phyloP scores from a whole-genome alignment of 352 stramenopile species.

The Pythium sp. region DNA sequence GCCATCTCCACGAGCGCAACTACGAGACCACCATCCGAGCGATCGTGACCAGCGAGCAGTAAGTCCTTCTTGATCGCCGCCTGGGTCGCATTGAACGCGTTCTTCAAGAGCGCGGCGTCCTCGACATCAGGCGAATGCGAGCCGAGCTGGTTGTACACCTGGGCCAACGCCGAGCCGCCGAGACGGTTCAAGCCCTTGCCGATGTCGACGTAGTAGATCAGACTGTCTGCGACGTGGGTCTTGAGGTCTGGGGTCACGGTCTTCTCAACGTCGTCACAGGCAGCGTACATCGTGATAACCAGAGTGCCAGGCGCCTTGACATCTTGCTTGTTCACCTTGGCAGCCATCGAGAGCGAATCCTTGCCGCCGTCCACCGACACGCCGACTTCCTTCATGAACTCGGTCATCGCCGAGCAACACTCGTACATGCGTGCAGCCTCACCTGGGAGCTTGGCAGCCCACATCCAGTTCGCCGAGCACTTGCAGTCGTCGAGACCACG shows the following conservation, averaged over 20 bases:
- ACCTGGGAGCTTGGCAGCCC: constrained; percentile 97
- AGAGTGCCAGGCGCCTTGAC: constrained; percentile 98
- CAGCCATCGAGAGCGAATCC: constrained; percentile 99
- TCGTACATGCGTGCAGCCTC: constrained; percentile 99
- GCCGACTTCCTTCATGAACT: constrained; percentile 94
- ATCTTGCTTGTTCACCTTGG: constrained; percentile 91
- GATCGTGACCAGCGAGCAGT: constrained; percentile 97
- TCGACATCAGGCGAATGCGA: constrained; percentile 91
- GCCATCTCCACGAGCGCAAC: constrained; percentile 98
- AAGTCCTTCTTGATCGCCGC: constrained; percentile 86
- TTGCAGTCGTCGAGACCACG: constrained; percentile 96
- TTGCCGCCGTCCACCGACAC: constrained; percentile 98
- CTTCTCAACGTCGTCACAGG: constrained; percentile 95
- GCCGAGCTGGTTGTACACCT: constrained; percentile 90
- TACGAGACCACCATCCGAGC: constrained; percentile 97
- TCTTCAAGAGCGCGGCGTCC: constrained; percentile 91
- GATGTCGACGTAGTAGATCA: constrained; percentile 96
- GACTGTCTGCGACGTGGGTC: constrained; percentile 63
- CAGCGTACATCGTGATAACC: constrained; percentile 97
- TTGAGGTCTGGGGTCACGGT: constrained; percentile 98
- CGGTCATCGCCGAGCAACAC: constrained; percentile 94
- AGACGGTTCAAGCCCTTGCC: constrained; percentile 89
- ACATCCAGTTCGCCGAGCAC: constrained; percentile 99
- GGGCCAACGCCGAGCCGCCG: constrained; percentile 95
- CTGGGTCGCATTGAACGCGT: constrained; percentile 94